Evolutionary conservation across 148 eudicot genomes (phyloP).

Genomic region (Pouteria glomerata): DNA sequence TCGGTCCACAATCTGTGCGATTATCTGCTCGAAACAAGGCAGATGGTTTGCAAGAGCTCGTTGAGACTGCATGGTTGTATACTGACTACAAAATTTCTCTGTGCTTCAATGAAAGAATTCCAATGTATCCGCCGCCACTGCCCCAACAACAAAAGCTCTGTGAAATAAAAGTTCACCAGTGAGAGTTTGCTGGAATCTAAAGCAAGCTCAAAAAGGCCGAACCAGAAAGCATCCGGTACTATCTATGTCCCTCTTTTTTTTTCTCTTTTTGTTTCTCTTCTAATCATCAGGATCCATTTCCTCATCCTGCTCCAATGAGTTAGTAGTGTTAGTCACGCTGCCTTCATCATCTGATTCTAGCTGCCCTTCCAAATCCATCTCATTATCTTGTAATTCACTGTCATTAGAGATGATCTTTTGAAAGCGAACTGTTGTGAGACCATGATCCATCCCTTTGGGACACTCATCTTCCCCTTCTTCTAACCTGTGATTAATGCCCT

Average conservation of each 20-base stretch:
- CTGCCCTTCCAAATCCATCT: slow-evolving; percentile 38
- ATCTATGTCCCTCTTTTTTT: slow-evolving; percentile 13
- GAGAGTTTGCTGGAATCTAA: neutral
- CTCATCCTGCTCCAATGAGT: slow-evolving; percentile 61
- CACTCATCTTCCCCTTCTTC: slow-evolving; percentile 45
- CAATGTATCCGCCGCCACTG: neutral
- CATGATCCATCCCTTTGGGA: slow-evolving; percentile 60
- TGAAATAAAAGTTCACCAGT: neutral
- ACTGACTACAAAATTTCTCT: neutral
- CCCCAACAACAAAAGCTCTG: neutral
- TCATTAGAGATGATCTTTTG: slow-evolving; percentile 32
- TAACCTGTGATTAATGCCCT: neutral
- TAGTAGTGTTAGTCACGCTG: slow-evolving; percentile 20
- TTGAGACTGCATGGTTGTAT: neutral
- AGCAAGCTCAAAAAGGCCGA: neutral
- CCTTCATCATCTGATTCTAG: slow-evolving; percentile 44
- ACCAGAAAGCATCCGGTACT: slow-evolving; percentile 4
- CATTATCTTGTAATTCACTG: slow-evolving; percentile 57
- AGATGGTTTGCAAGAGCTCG: neutral
- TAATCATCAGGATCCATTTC: slow-evolving; percentile 91
- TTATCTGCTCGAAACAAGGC: neutral
- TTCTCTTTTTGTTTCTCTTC: too few species aligned
- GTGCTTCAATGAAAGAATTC: neutral
- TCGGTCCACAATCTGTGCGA: neutral
- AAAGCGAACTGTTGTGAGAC: slow-evolving; percentile 17